These are phyloP conservation scores for Moricandia moricandioides DNA, from an alignment of 345 rosid genomes.

Conservation along the genomic window DNA sequence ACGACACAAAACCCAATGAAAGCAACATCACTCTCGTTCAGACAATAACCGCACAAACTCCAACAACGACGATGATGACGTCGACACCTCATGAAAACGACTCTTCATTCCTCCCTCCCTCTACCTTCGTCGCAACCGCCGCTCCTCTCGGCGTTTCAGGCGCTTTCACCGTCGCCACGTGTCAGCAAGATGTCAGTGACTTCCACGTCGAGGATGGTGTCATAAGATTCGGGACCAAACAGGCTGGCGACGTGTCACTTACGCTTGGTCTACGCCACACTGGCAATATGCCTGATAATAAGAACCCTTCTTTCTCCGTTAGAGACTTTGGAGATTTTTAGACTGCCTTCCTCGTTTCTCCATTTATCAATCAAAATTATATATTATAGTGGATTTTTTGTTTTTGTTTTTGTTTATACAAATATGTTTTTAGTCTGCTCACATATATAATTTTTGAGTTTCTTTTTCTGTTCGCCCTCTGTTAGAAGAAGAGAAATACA, in stretches of 20 bases:
- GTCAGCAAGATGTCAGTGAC: conserved; percentile 39
- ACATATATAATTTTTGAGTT: background rate
- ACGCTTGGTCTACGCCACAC: conserved; percentile 94
- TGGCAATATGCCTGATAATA: conserved; percentile 76
- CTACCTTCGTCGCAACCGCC: conserved; percentile 25
- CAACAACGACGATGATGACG: conserved; percentile 50
- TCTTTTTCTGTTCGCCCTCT: background rate
- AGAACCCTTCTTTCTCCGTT: conserved; percentile 61
- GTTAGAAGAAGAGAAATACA: conserved; percentile 30
- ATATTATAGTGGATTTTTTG: conserved; percentile 9
- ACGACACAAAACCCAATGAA: conserved; percentile 51
- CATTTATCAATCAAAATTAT: conserved; percentile 19
- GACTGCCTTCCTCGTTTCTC: conserved; percentile 30
- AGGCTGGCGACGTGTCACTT: conserved; percentile 86
- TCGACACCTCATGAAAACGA: conserved; percentile 58
- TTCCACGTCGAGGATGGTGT: conserved; percentile 41
- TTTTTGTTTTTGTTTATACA: background rate
- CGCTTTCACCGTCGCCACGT: conserved; percentile 25
- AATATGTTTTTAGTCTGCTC: conserved; percentile 4
- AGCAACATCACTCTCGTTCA: conserved; percentile 37
- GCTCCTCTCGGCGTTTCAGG: conserved; percentile 28
- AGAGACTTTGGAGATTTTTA: conserved; percentile 79
- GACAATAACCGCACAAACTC: conserved; percentile 36
- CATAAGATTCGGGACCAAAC: conserved; percentile 72
- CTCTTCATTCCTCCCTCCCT: conserved; percentile 46